These are phyloP conservation scores for Ceratocystis harringtonii DNA, from an alignment of 2,329 filamentous ascomycete species.

Conservation along the genomic window DNA sequence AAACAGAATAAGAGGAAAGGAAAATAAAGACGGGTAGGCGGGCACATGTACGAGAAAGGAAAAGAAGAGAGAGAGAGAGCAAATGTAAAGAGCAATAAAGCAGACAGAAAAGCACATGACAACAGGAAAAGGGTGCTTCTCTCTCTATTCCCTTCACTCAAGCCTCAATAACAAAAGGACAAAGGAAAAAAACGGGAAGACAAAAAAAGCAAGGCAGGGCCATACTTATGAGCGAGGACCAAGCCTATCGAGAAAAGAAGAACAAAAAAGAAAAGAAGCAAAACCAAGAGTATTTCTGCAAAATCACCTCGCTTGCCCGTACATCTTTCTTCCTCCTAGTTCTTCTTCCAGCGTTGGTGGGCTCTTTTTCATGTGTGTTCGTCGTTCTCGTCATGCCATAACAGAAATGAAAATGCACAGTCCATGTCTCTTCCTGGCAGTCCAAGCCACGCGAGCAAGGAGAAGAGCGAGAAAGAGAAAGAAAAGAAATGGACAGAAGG, in stretches of 20 bases:
- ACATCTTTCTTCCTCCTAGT: too few species aligned
- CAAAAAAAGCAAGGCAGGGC: neutral
- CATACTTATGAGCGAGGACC: neutral
- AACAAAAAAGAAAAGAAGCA: neutral
- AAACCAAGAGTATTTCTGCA: neutral
- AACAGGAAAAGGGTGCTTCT: neutral
- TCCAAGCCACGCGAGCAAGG: neutral
- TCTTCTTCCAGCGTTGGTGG: too few species aligned
- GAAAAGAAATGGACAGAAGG: neutral
- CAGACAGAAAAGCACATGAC: neutral
- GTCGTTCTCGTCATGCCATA: neutral
- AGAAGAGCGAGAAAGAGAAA: neutral
- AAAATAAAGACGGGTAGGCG: neutral
- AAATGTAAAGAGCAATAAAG: neutral
- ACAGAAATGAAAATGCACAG: neutral
- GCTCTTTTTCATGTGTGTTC: neutral
- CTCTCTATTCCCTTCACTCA: neutral
- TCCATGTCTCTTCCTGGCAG: neutral
- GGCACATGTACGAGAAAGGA: slow-evolving; percentile 2
- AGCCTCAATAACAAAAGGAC: neutral
- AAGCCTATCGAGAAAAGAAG: neutral
- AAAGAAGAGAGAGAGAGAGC: neutral
- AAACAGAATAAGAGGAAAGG: neutral
- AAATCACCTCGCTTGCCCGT: too few species aligned
- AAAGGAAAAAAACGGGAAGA: neutral